Percentiles rank a stretch among this genome's conserved stretches.
These are phyloP conservation scores for Populus nigra DNA, from an alignment of 345 rosid genomes.

Conservation along the genomic window DNA sequence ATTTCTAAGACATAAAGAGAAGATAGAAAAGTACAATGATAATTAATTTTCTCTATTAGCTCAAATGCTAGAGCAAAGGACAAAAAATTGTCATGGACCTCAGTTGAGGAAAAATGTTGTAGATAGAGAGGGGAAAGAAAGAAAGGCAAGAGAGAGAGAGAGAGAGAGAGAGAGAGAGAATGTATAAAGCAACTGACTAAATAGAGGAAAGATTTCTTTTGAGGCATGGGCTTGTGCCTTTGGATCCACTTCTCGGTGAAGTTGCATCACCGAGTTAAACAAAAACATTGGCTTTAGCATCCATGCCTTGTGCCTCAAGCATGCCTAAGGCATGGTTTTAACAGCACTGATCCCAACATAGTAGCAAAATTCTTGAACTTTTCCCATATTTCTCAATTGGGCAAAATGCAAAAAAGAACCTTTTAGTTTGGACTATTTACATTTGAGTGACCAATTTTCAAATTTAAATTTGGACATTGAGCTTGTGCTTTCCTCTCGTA, in stretches of 20 bases:
- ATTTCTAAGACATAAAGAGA: neutral
- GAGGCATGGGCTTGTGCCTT: neutral
- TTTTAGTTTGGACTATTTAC: neutral
- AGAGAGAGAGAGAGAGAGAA: neutral
- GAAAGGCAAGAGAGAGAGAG: neutral
- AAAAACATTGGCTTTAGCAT: neutral
- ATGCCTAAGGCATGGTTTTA: neutral
- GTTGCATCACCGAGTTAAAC: neutral
- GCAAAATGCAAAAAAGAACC: neutral
- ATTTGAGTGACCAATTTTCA: neutral
- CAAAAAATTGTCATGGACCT: neutral
- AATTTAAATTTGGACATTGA: neutral
- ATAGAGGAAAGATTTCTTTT: neutral
- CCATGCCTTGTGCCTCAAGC: neutral
- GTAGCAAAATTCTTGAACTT: neutral
- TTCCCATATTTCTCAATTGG: neutral
- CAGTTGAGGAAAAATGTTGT: neutral
- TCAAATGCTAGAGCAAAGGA: neutral
- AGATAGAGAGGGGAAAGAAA: neutral
- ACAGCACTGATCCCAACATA: neutral
- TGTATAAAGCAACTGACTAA: neutral
- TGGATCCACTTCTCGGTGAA: neutral
- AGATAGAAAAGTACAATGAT: neutral
- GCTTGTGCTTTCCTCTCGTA: neutral
- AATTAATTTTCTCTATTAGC: neutral